These are phyloP conservation scores for Gossypium aridum DNA, from an alignment of 441 rosid genomes.

Conservation along the genomic window DNA sequence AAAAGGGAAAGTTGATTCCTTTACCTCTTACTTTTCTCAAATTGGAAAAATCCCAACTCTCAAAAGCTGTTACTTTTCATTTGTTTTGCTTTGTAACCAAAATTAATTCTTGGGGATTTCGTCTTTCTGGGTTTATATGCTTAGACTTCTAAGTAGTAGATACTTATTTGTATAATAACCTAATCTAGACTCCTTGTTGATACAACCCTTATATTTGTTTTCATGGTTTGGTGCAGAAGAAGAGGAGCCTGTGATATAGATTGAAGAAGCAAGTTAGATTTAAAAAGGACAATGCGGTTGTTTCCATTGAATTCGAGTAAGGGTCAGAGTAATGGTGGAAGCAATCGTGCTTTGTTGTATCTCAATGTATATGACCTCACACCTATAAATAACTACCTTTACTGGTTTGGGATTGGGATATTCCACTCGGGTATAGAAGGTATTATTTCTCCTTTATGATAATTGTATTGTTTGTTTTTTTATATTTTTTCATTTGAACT, in stretches of 20 bases:
- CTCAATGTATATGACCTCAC: conserved; percentile 94
- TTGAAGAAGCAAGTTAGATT: conserved; percentile 16
- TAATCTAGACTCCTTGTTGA: background rate
- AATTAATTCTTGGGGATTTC: background rate
- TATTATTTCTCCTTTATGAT: conserved; percentile 11
- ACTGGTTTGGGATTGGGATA: conserved; percentile 90
- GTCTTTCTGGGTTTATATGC: background rate
- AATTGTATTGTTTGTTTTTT: background rate
- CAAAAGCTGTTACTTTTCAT: background rate
- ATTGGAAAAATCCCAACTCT: background rate
- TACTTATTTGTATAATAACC: background rate
- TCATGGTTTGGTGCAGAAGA: conserved; percentile 18
- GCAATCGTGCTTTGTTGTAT: conserved; percentile 37
- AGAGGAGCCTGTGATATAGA: conserved; percentile 30
- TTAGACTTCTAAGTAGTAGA: background rate
- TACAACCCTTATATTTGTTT: background rate
- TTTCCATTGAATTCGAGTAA: conserved; percentile 50
- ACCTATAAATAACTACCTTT: conserved; percentile 82
- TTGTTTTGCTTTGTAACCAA: background rate
- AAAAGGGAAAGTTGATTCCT: background rate
- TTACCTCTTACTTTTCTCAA: background rate
- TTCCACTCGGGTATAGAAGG: conserved; percentile 96
- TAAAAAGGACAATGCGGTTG: conserved; percentile 50
- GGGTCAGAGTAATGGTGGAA: conserved; percentile 39
- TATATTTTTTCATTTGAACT: background rate